Conservation (phyloP, 331 rosid genomes). For the Stylosanthes scabra region DNA sequence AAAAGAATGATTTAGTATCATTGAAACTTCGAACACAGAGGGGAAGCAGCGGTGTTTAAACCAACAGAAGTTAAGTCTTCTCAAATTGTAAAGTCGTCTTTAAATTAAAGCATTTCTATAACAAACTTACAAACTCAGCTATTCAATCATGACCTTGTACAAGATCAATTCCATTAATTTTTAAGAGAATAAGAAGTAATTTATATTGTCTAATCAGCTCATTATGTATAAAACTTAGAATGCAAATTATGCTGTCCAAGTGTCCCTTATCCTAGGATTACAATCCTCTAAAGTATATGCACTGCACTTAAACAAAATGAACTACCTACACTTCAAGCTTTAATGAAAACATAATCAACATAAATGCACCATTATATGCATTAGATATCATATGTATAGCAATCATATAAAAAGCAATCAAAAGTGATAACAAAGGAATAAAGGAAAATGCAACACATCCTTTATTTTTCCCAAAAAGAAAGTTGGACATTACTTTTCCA, state of each 20-base stretch:
- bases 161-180: conserved; percentile 22
- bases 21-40: conserved; percentile 1
- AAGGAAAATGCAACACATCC: neutral
- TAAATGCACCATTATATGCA: neutral
- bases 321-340: neutral
- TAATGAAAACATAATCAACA: neutral
- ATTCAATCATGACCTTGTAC: neutral
- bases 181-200: conserved; percentile 1
- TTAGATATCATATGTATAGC: conserved; percentile 10
- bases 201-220: neutral
- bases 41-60: neutral
- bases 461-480: neutral
- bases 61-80: neutral
- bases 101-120: conserved; percentile 14
- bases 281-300: neutral
- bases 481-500: neutral
- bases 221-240: neutral
- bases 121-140: conserved; percentile 10
- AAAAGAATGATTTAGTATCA: neutral
- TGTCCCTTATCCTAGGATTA: conserved; percentile 10
- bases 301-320: neutral
- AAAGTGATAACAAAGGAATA: conserved; percentile 12
- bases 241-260: neutral
- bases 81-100: neutral
- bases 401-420: conserved; percentile 3